These are phyloP conservation scores for Tolypocladium ovalisporum DNA, from an alignment of 2,329 filamentous ascomycete species.

Conservation along the genomic window DNA sequence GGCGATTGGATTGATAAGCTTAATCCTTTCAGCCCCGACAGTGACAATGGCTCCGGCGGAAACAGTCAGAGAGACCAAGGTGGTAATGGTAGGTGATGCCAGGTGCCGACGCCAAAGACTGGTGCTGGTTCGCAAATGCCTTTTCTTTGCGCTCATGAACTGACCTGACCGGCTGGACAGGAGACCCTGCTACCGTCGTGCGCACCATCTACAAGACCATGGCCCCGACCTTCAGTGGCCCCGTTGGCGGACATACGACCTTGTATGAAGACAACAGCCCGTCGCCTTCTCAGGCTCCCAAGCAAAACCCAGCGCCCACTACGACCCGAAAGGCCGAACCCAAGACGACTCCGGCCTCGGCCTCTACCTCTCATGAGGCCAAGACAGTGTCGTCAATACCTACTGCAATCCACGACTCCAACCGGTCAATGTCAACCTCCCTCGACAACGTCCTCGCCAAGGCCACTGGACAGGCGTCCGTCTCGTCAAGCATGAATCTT, in stretches of 20 bases:
- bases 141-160: not conserved
- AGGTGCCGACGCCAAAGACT: not conserved
- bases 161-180: not conserved
- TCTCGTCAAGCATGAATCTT: constrained; percentile 3
- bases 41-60: not conserved
- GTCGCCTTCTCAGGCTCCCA: constrained; percentile 6
- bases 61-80: not conserved
- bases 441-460: constrained; percentile 18
- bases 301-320: constrained; percentile 1
- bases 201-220: constrained; percentile 31
- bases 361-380: constrained; percentile 5
- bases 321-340: constrained; percentile 3
- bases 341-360: constrained; percentile 4
- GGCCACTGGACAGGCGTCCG: constrained; percentile 13
- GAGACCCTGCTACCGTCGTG: constrained; percentile 15
- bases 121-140: not conserved
- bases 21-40: not conserved
- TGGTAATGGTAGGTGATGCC: not conserved
- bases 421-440: constrained; percentile 10
- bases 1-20: not conserved
- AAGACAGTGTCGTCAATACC: constrained; percentile 1
- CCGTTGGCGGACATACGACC: constrained; percentile 30
- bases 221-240: constrained; percentile 28
- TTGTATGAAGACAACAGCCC: constrained; percentile 9
- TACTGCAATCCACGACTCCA: constrained; percentile 2